Evolutionary conservation across 2,329 filamentous ascomycete species (phyloP).

Genomic region (Neonectria hederae): DNA sequence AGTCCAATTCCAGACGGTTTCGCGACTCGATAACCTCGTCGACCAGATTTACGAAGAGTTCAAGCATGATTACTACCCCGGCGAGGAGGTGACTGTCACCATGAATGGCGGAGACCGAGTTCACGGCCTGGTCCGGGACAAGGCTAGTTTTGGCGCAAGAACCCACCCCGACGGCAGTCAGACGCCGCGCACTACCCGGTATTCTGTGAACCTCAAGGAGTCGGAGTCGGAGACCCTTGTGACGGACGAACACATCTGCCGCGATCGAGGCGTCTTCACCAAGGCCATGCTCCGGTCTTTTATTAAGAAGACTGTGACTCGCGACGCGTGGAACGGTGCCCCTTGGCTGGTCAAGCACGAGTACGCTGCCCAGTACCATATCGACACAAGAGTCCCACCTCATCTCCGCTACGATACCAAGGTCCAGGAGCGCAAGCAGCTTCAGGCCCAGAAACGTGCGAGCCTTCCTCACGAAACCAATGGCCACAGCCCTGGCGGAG

Average conservation of each 20-base stretch:
- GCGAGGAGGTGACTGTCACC: conserved; percentile 81
- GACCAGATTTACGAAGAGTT: conserved; percentile 80
- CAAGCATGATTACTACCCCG: conserved; percentile 89
- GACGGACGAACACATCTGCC: conserved; percentile 81
- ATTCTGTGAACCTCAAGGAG: conserved; percentile 80
- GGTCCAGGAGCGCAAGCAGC: conserved; percentile 78
- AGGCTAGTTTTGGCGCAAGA: conserved; percentile 75
- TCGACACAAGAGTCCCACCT: conserved; percentile 85
- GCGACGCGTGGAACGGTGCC: conserved; percentile 94
- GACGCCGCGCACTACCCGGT: conserved; percentile 77
- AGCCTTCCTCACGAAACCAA: conserved; percentile 56
- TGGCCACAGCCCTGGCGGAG: conserved; percentile 47
- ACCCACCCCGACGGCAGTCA: conserved; percentile 73
- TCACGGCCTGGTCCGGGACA: conserved; percentile 83
- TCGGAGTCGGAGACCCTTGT: conserved; percentile 79
- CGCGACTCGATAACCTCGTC: conserved; percentile 84
- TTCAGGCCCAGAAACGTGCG: conserved; percentile 72
- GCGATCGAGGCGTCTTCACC: conserved; percentile 91
- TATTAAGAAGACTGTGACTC: conserved; percentile 91
- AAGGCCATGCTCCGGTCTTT: conserved; percentile 94
- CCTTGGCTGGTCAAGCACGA: conserved; percentile 94
- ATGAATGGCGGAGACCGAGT: conserved; percentile 74
- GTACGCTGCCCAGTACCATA: conserved; percentile 83
- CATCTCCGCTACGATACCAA: conserved; percentile 85
- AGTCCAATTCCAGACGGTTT: conserved; percentile 90